These are phyloP conservation scores for Cladophialophora bantiana DNA, from an alignment of 2,329 filamentous ascomycete genomes.

Conservation along the genomic window DNA sequence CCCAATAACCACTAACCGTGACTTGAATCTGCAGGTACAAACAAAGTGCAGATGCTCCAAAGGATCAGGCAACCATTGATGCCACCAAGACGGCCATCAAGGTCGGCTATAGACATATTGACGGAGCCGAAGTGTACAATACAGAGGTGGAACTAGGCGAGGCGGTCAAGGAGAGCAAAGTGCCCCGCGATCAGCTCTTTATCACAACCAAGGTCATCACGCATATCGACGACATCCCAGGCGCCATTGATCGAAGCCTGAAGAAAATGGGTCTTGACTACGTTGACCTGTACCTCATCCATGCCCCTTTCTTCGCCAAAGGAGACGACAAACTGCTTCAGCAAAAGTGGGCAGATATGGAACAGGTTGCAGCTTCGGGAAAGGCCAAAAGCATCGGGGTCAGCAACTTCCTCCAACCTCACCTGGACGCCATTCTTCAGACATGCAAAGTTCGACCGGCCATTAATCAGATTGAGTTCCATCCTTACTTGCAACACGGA, in stretches of 20 bases:
- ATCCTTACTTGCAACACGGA: slow-evolving; percentile 58
- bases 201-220: slow-evolving; percentile 64
- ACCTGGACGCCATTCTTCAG: slow-evolving; percentile 61
- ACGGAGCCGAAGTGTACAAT: slow-evolving; percentile 66
- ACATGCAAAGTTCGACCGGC: slow-evolving; percentile 52
- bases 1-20: not conserved
- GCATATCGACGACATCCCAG: slow-evolving; percentile 62
- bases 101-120: slow-evolving; percentile 67
- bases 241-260: slow-evolving; percentile 62
- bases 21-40: slow-evolving; percentile 54
- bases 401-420: slow-evolving; percentile 64
- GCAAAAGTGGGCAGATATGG: slow-evolving; percentile 66
- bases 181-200: slow-evolving; percentile 57
- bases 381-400: slow-evolving; percentile 68
- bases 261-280: slow-evolving; percentile 67
- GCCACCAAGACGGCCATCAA: slow-evolving; percentile 64
- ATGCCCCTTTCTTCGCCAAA: slow-evolving; percentile 65
- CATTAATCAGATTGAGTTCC: slow-evolving; percentile 54
- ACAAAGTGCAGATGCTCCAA: slow-evolving; percentile 49
- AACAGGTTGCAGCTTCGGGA: slow-evolving; percentile 62
- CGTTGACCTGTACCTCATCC: slow-evolving; percentile 71
- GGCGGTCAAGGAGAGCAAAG: slow-evolving; percentile 56
- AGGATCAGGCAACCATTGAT: slow-evolving; percentile 64
- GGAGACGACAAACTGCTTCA: slow-evolving; percentile 61
- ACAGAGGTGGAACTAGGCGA: slow-evolving; percentile 58